Percentiles rank a stretch among this genome's conserved stretches.
phyloP scores from a whole-genome alignment of 2,329 filamentous ascomycete genomes.

The Rosellinia necatrix region DNA sequence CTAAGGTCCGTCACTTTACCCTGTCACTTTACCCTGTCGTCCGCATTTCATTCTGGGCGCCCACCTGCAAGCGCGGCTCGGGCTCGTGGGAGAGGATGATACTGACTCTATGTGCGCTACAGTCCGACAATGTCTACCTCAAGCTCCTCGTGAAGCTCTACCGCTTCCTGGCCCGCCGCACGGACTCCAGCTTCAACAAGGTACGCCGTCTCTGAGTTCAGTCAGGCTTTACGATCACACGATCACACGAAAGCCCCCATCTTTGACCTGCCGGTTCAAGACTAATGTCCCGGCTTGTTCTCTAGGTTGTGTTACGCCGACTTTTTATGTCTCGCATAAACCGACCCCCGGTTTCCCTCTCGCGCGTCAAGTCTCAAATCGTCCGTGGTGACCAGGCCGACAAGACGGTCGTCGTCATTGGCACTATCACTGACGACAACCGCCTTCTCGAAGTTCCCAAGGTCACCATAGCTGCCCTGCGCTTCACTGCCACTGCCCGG shows the following conservation, averaged over 20 bases:
- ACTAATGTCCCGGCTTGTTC: background rate
- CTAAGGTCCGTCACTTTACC: conserved; percentile 59
- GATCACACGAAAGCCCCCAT: no score
- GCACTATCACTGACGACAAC: conserved; percentile 97
- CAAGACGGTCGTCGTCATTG: conserved; percentile 92
- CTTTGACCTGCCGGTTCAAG: no score
- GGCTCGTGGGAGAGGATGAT: background rate
- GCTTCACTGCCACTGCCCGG: conserved; percentile 95
- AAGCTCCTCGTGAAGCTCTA: conserved; percentile 98
- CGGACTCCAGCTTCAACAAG: conserved; percentile 98
- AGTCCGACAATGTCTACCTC: conserved; percentile 95
- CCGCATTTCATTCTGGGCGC: background rate
- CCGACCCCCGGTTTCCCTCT: conserved; percentile 92
- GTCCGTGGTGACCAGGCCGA: conserved; percentile 64
- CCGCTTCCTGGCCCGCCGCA: conserved; percentile 94
- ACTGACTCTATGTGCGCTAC: conserved; percentile 6
- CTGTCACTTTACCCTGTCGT: background rate
- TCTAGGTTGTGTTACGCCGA: conserved; percentile 83
- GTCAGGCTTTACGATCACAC: no score
- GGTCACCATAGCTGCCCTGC: conserved; percentile 89
- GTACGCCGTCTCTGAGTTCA: conserved; percentile 18
- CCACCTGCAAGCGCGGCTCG: background rate
- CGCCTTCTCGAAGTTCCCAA: conserved; percentile 89
- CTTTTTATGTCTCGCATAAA: conserved; percentile 99
- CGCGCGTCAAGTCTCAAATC: conserved; percentile 78